Evolutionary conservation across 495 filamentous ascomycete genomes (phyloP), one percentile per base, ranked within the genome.

Genomic region (Talaromyces nanjingensis): DNA sequence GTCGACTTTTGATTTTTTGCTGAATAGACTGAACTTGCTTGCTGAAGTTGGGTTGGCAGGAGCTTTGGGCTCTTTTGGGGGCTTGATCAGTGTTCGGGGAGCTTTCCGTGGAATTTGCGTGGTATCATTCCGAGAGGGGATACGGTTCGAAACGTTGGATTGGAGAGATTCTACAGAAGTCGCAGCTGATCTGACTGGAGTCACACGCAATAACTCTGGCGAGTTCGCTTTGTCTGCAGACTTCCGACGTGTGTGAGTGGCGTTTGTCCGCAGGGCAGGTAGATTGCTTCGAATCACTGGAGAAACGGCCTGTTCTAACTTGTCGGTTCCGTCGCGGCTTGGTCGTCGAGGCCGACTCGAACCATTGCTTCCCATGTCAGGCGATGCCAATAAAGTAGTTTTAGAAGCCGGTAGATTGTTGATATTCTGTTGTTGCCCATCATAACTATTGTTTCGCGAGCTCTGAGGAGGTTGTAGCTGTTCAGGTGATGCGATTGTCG

Each of bases 211-310:
- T 49, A 52, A 60, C 9, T 67, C 68, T 4, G 60, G 37, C 0
- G 58, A 63, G 22, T 62, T 54, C 9, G 69, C 45, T 29, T 69
- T 78, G 42, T 80, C 80, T 25, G 65, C 63, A n/a, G 77, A 81
- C 20, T 74, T 71, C 22, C 80, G 76, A 33, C 76, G 68, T 56
- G 71, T 81, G 66, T 82, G 76, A 4, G 22, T 8, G 25, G 74
- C 71, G 5, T 73, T 77, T 22, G 77, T 71, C 27, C 69, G 68
- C 34, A 78, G 63, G 39, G 74, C 73, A 11, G 82, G 72, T 18
- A 96, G 74, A 70, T 93, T 93, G 74, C 90, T 93, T 57, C 89
- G 89, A 25, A 96, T 86, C 27, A 96, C 75, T 16, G 89, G 86
- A 11, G 87, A 84, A 6, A 85, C 79, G 8, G 84, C 82, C 45